Conservation (phyloP, 495 filamentous ascomycete genomes). For the Astrothelium macrocarpum region DNA sequence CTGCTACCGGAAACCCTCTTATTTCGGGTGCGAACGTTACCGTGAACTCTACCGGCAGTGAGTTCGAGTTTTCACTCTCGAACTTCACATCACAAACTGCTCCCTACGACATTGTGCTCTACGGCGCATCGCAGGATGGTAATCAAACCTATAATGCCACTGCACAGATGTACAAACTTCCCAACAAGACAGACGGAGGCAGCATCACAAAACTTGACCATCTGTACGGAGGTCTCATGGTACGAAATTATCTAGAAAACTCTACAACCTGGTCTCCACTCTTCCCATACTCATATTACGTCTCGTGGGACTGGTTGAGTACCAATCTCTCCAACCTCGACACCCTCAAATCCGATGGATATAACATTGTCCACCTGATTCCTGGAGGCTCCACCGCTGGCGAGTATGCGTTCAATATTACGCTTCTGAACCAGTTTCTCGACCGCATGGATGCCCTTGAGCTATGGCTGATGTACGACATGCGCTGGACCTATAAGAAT, state of each 20-base stretch:
- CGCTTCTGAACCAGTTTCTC: constrained; percentile 35
- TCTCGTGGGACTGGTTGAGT: constrained; percentile 45
- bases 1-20: neutral
- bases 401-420: constrained; percentile 19
- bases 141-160: constrained; percentile 35
- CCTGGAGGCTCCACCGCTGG: constrained; percentile 25
- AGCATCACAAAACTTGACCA: constrained; percentile 56
- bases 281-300: constrained; percentile 57
- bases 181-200: constrained; percentile 38
- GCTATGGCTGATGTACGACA: constrained; percentile 58
- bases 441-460: constrained; percentile 45
- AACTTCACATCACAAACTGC: constrained; percentile 36
- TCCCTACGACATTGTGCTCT: constrained; percentile 35
- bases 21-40: constrained; percentile 24
- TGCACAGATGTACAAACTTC: constrained; percentile 46
- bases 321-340: constrained; percentile 33
- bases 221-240: constrained; percentile 46
- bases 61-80: constrained; percentile 39
- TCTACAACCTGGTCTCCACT: constrained; percentile 38
- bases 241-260: constrained; percentile 30
- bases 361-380: constrained; percentile 46
- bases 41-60: constrained; percentile 39
- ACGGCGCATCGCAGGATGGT: constrained; percentile 26
- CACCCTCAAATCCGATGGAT: constrained; percentile 42
- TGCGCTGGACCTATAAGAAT: constrained; percentile 54